Conservation (phyloP, 495 filamentous ascomycete species). For the Monascus purpureus region DNA sequence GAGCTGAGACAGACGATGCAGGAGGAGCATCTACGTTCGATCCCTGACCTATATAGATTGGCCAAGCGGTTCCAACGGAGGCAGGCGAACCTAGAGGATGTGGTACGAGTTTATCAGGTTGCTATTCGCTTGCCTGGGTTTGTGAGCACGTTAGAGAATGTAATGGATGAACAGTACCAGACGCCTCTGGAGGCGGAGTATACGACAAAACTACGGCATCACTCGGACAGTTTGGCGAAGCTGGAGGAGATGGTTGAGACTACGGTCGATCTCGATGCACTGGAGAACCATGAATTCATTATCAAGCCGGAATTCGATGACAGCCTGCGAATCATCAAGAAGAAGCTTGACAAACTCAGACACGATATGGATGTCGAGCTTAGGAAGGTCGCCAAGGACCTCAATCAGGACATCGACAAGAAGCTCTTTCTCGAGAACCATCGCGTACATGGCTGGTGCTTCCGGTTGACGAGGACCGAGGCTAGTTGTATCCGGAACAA, state of each 20-base stretch:
- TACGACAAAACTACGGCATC: slow-evolving; percentile 62
- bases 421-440: slow-evolving; percentile 98
- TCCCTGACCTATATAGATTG: slow-evolving; percentile 88
- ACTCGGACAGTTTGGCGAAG: slow-evolving; percentile 67
- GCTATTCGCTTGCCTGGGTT: slow-evolving; percentile 84
- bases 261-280: slow-evolving; percentile 87
- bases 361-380: slow-evolving; percentile 80
- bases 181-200: slow-evolving; percentile 80
- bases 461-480: slow-evolving; percentile 84
- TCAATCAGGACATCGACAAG: slow-evolving; percentile 92
- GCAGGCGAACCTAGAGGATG: slow-evolving; percentile 84
- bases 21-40: slow-evolving; percentile 86
- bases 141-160: slow-evolving; percentile 71
- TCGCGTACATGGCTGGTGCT: slow-evolving; percentile 90
- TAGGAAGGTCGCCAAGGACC: slow-evolving; percentile 55
- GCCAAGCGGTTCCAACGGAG: slow-evolving; percentile 90
- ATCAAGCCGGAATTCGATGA: slow-evolving; percentile 99
- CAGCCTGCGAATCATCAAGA: slow-evolving; percentile 69
- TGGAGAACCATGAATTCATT: slow-evolving; percentile 95
- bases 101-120: slow-evolving; percentile 89
- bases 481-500: slow-evolving; percentile 88
- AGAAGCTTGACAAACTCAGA: slow-evolving; percentile 74
- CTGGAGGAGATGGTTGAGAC: slow-evolving; percentile 98
- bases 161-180: slow-evolving; percentile 92
- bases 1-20: slow-evolving; percentile 95